Evolutionary conservation across 495 filamentous ascomycete genomes (phyloP).

Genomic region (Aspergillus cavernicola): DNA sequence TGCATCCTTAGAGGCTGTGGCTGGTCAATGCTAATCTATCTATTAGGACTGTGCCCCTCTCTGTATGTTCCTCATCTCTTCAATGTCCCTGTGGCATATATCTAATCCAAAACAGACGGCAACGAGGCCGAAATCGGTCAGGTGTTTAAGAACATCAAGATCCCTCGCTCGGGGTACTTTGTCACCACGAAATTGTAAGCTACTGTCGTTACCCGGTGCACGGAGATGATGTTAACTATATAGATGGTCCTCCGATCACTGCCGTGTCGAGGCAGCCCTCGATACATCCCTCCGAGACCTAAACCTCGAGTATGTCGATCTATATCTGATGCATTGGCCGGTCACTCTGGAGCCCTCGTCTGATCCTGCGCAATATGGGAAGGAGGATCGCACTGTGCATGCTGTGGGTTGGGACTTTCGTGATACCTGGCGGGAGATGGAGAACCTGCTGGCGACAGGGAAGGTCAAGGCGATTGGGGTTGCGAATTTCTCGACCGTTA

Average conservation of each 20-base stretch:
- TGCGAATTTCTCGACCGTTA: slow-evolving; percentile 48
- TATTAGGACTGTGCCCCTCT: slow-evolving; percentile 21
- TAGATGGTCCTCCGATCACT: slow-evolving; percentile 29
- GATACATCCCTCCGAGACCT: slow-evolving; percentile 58
- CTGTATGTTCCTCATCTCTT: background rate
- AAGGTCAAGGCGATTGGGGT: slow-evolving; percentile 52
- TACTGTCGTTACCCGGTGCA: background rate
- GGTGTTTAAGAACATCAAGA: slow-evolving; percentile 46
- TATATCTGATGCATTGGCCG: slow-evolving; percentile 66
- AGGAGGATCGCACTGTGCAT: slow-evolving; percentile 41
- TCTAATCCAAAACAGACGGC: slow-evolving; percentile 19
- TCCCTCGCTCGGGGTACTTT: slow-evolving; percentile 53
- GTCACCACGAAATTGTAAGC: slow-evolving; percentile 57
- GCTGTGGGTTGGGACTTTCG: slow-evolving; percentile 39
- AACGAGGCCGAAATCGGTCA: slow-evolving; percentile 47
- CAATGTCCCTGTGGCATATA: no score
- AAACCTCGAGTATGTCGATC: slow-evolving; percentile 58
- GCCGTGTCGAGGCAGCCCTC: slow-evolving; percentile 50
- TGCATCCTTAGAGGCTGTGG: background rate
- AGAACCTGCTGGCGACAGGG: slow-evolving; percentile 32
- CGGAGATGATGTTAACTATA: background rate
- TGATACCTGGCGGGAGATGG: slow-evolving; percentile 51
- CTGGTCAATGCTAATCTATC: background rate
- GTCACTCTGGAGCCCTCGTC: slow-evolving; percentile 52
- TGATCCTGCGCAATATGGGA: slow-evolving; percentile 22